phyloP scores from a whole-genome alignment of 108 stramenopile genomes.

The Aurantiochytrium sp. region DNA sequence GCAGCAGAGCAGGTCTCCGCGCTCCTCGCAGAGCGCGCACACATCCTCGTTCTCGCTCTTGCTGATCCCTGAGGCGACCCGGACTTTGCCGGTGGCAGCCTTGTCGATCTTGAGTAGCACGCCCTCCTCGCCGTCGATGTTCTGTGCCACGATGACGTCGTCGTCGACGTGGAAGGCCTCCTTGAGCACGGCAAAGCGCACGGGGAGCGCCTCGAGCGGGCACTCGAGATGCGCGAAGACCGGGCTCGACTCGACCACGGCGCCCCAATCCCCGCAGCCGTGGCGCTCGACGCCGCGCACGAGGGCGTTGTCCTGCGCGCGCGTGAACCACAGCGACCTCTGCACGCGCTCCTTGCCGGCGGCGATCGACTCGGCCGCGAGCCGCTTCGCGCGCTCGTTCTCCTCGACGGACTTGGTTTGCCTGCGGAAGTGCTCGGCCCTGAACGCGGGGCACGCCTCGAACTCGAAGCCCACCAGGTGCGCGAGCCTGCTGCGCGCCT shows the following conservation, averaged over 20 bases:
- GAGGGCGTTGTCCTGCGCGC: not conserved
- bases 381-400: not conserved
- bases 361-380: not conserved
- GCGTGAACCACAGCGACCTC: conserved; percentile 4
- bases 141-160: not conserved
- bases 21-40: not conserved
- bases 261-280: not conserved
- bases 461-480: not conserved
- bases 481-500: not conserved
- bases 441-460: not conserved
- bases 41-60: not conserved
- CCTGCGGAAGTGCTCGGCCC: not conserved
- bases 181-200: conserved; percentile 1
- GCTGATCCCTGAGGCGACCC: not conserved
- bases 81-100: not conserved
- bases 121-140: conserved; percentile 7
- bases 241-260: not conserved
- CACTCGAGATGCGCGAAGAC: not conserved
- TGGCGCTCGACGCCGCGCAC: not conserved
- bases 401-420: not conserved
- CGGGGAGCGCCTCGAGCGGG: not conserved
- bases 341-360: not conserved
- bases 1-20: not conserved
- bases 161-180: not conserved
- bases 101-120: not conserved